phyloP scores from a whole-genome alignment of 805 yeast genomes.

The Osmozyma mogii region DNA sequence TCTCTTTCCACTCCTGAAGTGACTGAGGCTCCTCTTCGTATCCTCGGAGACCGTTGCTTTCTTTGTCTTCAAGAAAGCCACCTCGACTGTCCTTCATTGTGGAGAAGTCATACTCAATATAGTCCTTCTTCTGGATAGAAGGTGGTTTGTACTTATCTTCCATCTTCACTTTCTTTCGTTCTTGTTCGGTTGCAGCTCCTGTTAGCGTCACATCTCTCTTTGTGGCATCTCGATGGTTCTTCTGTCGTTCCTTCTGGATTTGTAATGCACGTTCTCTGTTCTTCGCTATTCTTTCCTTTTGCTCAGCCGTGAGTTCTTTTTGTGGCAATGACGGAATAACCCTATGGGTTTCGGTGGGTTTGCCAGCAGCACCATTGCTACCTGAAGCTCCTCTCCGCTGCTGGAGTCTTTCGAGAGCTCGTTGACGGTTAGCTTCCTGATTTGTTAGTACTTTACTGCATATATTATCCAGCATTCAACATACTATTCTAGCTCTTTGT shows the following conservation, averaged over 20 bases:
- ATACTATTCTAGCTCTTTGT: no score
- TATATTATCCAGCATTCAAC: neutral
- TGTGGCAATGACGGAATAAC: slow-evolving; percentile 14
- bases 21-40: slow-evolving; percentile 36
- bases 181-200: slow-evolving; percentile 8
- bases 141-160: slow-evolving; percentile 19
- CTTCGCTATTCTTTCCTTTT: slow-evolving; percentile 39
- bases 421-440: slow-evolving; percentile 57
- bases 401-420: slow-evolving; percentile 52
- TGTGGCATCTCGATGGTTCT: slow-evolving; percentile 32
- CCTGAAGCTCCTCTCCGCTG: slow-evolving; percentile 28
- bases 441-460: slow-evolving; percentile 8
- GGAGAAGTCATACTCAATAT: slow-evolving; percentile 80
- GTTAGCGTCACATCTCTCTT: slow-evolving; percentile 7
- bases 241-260: slow-evolving; percentile 25
- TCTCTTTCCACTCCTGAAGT: slow-evolving; percentile 41
- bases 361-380: neutral
- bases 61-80: slow-evolving; percentile 53
- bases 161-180: slow-evolving; percentile 7
- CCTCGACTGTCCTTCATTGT: slow-evolving; percentile 86
- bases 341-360: neutral
- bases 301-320: slow-evolving; percentile 39
- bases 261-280: slow-evolving; percentile 50
- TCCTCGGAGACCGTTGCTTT: slow-evolving; percentile 8
- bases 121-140: slow-evolving; percentile 50